Evolutionary conservation across 352 stramenopile species (phyloP).

Genomic region (Globisporangium mamillatum): DNA sequence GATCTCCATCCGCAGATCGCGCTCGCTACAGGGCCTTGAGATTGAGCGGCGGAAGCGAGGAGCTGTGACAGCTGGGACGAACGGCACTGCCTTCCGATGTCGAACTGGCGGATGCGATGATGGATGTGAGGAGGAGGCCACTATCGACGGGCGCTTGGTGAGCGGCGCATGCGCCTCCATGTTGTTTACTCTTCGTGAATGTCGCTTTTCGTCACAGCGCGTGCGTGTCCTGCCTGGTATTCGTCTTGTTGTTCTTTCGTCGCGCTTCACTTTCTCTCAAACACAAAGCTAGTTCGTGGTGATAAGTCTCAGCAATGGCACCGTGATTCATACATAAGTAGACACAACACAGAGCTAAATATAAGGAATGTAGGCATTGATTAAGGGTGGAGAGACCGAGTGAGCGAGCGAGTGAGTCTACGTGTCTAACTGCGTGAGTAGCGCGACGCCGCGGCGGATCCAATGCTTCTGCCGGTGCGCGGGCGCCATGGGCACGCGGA

Average conservation of each 20-base stretch:
- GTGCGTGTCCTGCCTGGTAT: not conserved
- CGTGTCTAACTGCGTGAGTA: constrained; percentile 93
- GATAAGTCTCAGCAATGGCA: not conserved
- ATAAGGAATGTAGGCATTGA: not conserved
- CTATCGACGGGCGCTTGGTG: constrained; percentile 1
- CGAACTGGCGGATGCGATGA: not conserved
- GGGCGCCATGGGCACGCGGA: constrained; percentile 87
- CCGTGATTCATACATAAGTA: not conserved
- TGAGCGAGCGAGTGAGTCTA: constrained; percentile 18
- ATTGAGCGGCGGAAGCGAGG: constrained; percentile 19
- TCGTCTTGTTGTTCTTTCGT: not conserved
- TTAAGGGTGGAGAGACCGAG: not conserved
- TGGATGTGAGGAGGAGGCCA: not conserved
- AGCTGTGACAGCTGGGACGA: not conserved
- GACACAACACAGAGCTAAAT: not conserved
- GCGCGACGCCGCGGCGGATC: constrained; percentile 92
- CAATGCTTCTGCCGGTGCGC: constrained; percentile 92
- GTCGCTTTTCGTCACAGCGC: not conserved
- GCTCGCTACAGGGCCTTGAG: constrained; percentile 16
- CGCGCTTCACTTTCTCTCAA: not conserved
- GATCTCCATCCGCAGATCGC: constrained; percentile 45
- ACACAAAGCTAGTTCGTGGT: not conserved
- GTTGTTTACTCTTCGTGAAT: not conserved
- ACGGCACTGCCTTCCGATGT: constrained; percentile 5
- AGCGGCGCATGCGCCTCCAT: not conserved